These are phyloP conservation scores for Funneliformis caledonium DNA, from an alignment of 371 early-diverging fungal species.

Conservation along the genomic window DNA sequence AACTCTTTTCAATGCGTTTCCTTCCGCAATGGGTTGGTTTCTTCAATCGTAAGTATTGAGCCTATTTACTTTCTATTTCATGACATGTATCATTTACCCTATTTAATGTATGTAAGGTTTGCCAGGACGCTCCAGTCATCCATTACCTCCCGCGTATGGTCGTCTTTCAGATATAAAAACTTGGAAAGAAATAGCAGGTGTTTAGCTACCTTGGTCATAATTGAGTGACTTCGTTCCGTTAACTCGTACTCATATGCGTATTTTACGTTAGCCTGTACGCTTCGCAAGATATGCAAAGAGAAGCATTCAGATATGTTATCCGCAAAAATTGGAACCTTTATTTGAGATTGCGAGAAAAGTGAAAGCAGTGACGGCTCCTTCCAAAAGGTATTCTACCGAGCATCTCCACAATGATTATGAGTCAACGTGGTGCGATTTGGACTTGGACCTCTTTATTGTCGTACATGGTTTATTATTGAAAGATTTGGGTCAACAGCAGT, in stretches of 20 bases:
- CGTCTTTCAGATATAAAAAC: neutral
- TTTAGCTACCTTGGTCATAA: too few species aligned
- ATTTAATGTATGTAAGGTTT: neutral
- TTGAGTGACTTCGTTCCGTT: too few species aligned
- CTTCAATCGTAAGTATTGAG: too few species aligned
- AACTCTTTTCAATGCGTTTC: too few species aligned
- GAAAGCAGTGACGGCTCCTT: neutral
- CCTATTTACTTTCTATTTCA: too few species aligned
- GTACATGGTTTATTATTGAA: neutral
- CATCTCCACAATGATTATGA: neutral
- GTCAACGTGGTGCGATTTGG: neutral
- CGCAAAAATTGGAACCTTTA: constrained; percentile 27
- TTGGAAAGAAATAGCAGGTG: constrained; percentile 17
- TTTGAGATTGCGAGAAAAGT: constrained; percentile 19
- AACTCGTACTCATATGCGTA: neutral
- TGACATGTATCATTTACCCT: too few species aligned
- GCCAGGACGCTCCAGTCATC: neutral
- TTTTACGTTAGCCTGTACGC: neutral
- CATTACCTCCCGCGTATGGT: constrained; percentile 11
- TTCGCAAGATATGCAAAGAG: constrained; percentile 22
- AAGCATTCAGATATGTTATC: neutral
- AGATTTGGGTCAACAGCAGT: neutral
- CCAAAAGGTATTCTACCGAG: neutral
- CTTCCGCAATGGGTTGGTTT: too few species aligned
- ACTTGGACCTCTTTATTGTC: neutral